These are phyloP conservation scores for Arthrobotrys sphaeroides DNA, from an alignment of 2,329 filamentous ascomycete species.

Conservation along the genomic window DNA sequence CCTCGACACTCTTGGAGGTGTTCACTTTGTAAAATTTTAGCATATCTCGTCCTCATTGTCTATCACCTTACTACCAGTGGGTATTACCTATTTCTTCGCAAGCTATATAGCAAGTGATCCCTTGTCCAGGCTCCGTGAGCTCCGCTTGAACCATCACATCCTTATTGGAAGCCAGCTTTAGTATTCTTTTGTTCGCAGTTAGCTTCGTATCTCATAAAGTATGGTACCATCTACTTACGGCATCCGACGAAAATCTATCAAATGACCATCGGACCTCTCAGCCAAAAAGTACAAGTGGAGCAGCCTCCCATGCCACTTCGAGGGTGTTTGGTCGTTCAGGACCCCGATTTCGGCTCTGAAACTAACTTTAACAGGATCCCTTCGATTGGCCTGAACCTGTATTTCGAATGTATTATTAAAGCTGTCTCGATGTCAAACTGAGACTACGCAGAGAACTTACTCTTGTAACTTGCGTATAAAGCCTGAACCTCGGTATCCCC, in stretches of 20 bases:
- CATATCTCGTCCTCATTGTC: background rate
- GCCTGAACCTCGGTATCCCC: constrained; percentile 75
- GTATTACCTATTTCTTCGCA: constrained; percentile 81
- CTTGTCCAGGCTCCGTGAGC: constrained; percentile 67
- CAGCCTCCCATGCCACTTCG: constrained; percentile 71
- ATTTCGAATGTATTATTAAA: constrained; percentile 25
- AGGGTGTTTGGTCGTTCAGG: constrained; percentile 71
- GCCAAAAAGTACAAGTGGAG: constrained; percentile 79
- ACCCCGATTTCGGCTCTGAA: constrained; percentile 76
- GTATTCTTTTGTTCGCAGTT: constrained; percentile 70
- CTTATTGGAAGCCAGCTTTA: constrained; percentile 71
- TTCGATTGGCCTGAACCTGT: constrained; percentile 61
- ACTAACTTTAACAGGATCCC: constrained; percentile 67
- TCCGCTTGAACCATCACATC: constrained; percentile 70
- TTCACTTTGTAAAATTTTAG: constrained; percentile 41
- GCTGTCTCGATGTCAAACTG: background rate
- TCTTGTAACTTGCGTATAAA: constrained; percentile 66
- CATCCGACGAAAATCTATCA: constrained; percentile 74
- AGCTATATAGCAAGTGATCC: constrained; percentile 75
- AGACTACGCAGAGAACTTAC: constrained; percentile 57
- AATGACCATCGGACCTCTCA: constrained; percentile 73
- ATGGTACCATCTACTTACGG: constrained; percentile 61
- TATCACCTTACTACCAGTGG: background rate
- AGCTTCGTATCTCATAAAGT: constrained; percentile 41
- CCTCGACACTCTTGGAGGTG: constrained; percentile 31